Base-by-base conservation (phyloP, 148 eudicot genomes). In the Rhododendron simsii region DNA sequence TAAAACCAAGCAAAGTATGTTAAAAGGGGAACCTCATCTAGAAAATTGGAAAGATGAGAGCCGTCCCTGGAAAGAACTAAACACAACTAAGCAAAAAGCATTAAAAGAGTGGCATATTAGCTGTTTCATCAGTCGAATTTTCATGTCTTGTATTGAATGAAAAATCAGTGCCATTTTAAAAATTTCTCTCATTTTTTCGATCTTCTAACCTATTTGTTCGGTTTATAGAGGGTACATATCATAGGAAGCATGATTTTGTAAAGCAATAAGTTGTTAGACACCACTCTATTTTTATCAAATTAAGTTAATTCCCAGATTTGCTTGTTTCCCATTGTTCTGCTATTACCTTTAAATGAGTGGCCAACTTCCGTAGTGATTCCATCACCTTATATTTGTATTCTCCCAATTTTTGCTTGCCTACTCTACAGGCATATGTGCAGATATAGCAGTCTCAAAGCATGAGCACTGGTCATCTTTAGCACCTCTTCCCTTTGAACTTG, bases 401-500 rank as follows among this genome's bases (percentile, higher is more conserved):
- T 23, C 78, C 47, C 41, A 10, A 20, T 75, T 33, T 86, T 80
- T 69, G 15, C 33, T 78, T 81, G 55, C 71, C 83, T 63, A n/a
- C 59, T 81, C 82, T 57, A 83, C 89, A 98, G 99, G 98, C 82
- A 91, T 98, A 78, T 94, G 96, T 93, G 95, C 95, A 55, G 99
- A 95, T 92, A 93, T 98, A 89, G 95, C 98, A 50, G 93, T 88
- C 53, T 88, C 95, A 74, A 95, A 95, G 94, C 90, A 93, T 90
- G 99, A 94, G 63, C 93, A 92, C 73, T 98, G 99, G 99, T 98
- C 99, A 82, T 92, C 98, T 79, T 91, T 92, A 53, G 99, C 99
- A 48, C 99, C 99, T 90, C 98, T 98, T 78, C 98, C 99, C 65
- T 93, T 95, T 89, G 99, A 98, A 94, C 90, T 98, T 86, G 98